These are phyloP conservation scores for Paecilomyces sp. DNA, from an alignment of 2,329 filamentous ascomycete species.

Conservation along the genomic window DNA sequence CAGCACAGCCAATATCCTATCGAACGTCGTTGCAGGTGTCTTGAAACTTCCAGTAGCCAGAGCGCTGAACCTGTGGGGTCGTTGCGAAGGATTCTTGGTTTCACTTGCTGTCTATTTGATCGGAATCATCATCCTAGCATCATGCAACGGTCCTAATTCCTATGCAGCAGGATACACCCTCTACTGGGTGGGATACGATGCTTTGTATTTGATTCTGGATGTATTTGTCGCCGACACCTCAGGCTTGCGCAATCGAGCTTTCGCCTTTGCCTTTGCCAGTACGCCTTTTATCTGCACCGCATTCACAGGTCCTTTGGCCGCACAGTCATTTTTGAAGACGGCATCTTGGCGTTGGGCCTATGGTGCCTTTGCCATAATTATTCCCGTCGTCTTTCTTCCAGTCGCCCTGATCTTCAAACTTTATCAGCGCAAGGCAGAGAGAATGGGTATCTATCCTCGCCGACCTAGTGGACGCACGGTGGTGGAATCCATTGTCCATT, in stretches of 20 bases:
- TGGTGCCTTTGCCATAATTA: slow-evolving; percentile 52
- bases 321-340: slow-evolving; percentile 39
- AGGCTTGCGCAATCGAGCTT: slow-evolving; percentile 48
- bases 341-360: slow-evolving; percentile 55
- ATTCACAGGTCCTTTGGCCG: slow-evolving; percentile 46
- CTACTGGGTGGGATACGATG: slow-evolving; percentile 49
- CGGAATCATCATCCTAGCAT: slow-evolving; percentile 53
- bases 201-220: slow-evolving; percentile 46
- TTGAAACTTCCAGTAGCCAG: slow-evolving; percentile 54
- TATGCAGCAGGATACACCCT: slow-evolving; percentile 43
- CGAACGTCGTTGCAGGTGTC: slow-evolving; percentile 44
- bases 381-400: slow-evolving; percentile 47
- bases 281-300: slow-evolving; percentile 55
- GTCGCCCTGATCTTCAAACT: slow-evolving; percentile 45
- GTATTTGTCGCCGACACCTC: slow-evolving; percentile 57
- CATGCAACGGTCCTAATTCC: slow-evolving; percentile 49
- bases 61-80: slow-evolving; percentile 54
- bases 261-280: slow-evolving; percentile 50
- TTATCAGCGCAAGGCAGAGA: slow-evolving; percentile 51
- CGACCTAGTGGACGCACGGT: slow-evolving; percentile 36
- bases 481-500: slow-evolving; percentile 43
- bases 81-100: slow-evolving; percentile 46
- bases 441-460: slow-evolving; percentile 42
- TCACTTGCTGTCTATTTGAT: slow-evolving; percentile 37
- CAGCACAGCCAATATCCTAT: neutral